These are phyloP conservation scores for Hymenochaete sp. DNA, from an alignment of 1,284 basidiomycete genomes.

Conservation along the genomic window DNA sequence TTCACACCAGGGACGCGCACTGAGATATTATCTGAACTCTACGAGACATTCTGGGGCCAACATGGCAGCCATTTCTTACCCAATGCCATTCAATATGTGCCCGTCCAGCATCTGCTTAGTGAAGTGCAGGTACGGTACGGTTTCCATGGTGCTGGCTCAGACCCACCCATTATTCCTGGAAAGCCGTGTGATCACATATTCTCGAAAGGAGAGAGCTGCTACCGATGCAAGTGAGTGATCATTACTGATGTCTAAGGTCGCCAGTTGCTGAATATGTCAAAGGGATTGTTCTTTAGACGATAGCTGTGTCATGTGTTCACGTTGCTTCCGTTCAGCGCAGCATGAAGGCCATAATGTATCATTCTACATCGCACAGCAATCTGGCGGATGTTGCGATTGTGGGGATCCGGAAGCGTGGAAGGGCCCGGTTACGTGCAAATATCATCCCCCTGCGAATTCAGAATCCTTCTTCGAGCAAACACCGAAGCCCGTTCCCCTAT, in stretches of 20 bases:
- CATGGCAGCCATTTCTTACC: slow-evolving; percentile 64
- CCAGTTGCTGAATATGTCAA: slow-evolving; percentile 5
- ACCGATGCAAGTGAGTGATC: slow-evolving; percentile 77
- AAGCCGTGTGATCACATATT: slow-evolving; percentile 70
- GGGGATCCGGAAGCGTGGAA: slow-evolving; percentile 86
- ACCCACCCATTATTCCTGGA: slow-evolving; percentile 51
- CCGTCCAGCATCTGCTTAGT: slow-evolving; percentile 51
- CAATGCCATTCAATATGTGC: slow-evolving; percentile 48
- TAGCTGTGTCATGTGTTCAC: slow-evolving; percentile 80
- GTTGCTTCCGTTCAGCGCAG: slow-evolving; percentile 79
- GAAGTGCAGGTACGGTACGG: slow-evolving; percentile 54
- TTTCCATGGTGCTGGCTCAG: slow-evolving; percentile 47
- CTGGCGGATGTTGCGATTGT: slow-evolving; percentile 89
- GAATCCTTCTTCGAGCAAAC: slow-evolving; percentile 25
- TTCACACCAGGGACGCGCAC: slow-evolving; percentile 64
- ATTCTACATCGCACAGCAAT: slow-evolving; percentile 85
- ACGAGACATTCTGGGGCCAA: slow-evolving; percentile 70
- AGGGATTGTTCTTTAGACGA: slow-evolving; percentile 88
- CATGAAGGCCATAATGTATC: slow-evolving; percentile 84
- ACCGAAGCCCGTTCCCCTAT: slow-evolving; percentile 29
- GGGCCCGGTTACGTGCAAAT: slow-evolving; percentile 54
- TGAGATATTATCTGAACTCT: slow-evolving; percentile 70
- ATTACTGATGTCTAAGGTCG: not conserved
- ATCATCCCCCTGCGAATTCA: slow-evolving; percentile 42
- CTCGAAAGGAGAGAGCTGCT: slow-evolving; percentile 80